phyloP scores from a whole-genome alignment of 169 alveolate species.

The Plasmodium gaboni region DNA sequence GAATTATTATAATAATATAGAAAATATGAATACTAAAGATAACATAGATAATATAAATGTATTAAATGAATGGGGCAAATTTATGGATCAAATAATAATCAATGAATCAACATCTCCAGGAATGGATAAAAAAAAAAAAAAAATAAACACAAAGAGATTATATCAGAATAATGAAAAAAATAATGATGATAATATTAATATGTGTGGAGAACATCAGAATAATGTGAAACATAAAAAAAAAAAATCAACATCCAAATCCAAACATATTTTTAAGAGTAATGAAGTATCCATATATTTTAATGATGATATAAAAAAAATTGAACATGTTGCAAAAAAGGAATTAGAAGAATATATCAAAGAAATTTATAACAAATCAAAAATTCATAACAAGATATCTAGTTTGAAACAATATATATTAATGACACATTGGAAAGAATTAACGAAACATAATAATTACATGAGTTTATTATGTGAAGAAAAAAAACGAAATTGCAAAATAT shows the following conservation, averaged over 20 bases:
- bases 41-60: not conserved
- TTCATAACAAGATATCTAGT: conserved; percentile 13
- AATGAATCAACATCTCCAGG: too few relatives aligned
- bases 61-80: too few relatives aligned
- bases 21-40: too few relatives aligned
- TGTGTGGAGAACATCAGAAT: too few relatives aligned
- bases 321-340: not conserved
- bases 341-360: conserved; percentile 16
- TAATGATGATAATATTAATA: too few relatives aligned
- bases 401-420: conserved; percentile 27
- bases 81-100: too few relatives aligned
- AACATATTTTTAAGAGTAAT: not conserved
- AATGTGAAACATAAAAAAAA: not conserved
- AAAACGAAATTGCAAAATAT: not conserved
- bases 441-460: conserved; percentile 23
- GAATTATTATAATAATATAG: too few relatives aligned
- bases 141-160: not conserved
- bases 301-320: not conserved
- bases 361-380: conserved; percentile 7
- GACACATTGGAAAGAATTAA: conserved; percentile 19
- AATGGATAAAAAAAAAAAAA: not conserved
- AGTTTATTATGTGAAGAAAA: conserved; percentile 7
- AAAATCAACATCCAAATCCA: not conserved
- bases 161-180: too few relatives aligned
- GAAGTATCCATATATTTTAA: not conserved